Conservation (phyloP, 2,329 filamentous ascomycete genomes). For the Thielaviopsis euricoi region DNA sequence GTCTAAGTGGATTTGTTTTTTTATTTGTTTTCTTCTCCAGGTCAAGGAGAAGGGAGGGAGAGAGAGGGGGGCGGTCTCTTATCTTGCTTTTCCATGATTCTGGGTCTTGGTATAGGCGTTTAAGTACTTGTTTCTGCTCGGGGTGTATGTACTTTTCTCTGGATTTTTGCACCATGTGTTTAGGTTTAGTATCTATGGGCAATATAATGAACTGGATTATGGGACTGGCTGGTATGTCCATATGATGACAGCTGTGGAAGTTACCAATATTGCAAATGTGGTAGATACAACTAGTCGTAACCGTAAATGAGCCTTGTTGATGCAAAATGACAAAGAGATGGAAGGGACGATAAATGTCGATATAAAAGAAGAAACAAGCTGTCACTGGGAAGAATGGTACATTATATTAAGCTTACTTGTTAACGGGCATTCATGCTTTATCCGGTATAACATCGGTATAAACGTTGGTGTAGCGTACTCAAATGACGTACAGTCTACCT, state of each 20-base stretch:
- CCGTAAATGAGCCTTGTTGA: no score
- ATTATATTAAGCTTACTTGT: no score
- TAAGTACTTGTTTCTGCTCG: not conserved
- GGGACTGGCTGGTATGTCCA: no score
- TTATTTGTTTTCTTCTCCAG: not conserved
- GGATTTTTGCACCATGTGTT: not conserved
- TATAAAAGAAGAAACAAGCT: no score
- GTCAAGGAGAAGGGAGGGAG: no score
- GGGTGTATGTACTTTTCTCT: not conserved
- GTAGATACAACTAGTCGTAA: no score
- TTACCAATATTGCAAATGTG: no score
- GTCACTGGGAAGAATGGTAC: no score
- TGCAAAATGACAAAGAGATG: no score
- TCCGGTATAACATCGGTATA: not conserved
- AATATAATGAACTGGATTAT: not conserved
- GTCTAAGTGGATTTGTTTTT: not conserved
- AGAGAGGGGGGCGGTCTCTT: not conserved
- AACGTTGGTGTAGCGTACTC: not conserved
- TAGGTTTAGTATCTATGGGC: not conserved
- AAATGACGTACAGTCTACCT: not conserved
- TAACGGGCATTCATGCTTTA: not conserved
- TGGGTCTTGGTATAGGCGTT: slow-evolving; percentile 6
- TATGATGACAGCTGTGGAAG: no score
- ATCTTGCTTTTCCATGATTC: not conserved
- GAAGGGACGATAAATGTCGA: no score